Conservation (phyloP, 441 rosid species). For the Cnidoscolus chayamansa region DNA sequence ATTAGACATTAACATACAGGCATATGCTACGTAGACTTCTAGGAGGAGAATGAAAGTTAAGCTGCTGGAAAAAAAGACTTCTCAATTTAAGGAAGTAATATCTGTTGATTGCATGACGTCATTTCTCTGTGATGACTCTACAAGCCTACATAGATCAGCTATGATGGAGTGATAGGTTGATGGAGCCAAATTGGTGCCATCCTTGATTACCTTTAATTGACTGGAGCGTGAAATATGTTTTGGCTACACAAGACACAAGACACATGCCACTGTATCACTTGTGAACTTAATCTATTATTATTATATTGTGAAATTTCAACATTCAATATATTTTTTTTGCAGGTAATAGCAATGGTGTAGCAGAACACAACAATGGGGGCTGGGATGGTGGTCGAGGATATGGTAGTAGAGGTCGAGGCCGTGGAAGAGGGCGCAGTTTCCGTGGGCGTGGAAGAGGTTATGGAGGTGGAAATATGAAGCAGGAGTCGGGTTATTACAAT, state of each 20-base stretch:
- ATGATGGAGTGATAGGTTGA: too few species aligned
- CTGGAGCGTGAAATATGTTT: not conserved
- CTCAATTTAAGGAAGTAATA: too few species aligned
- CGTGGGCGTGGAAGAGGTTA: slow-evolving; percentile 33
- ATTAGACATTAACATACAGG: too few species aligned
- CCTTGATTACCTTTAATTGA: too few species aligned
- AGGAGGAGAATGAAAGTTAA: too few species aligned
- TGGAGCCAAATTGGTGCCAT: too few species aligned
- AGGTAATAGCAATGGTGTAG: slow-evolving; percentile 33
- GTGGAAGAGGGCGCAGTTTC: slow-evolving; percentile 25
- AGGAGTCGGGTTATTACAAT: slow-evolving; percentile 33
- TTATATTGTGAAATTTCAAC: not conserved
- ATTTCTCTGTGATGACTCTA: too few species aligned
- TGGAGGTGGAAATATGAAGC: slow-evolving; percentile 32
- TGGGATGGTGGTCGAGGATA: slow-evolving; percentile 24
- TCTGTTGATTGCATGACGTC: too few species aligned
- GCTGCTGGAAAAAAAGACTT: too few species aligned
- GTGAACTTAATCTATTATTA: not conserved
- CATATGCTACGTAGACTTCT: too few species aligned
- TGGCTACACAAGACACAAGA: too few species aligned
- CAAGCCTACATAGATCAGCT: too few species aligned
- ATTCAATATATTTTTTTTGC: not conserved
- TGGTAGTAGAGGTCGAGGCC: slow-evolving; percentile 42
- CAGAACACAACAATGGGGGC: slow-evolving; percentile 28
- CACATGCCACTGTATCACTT: not conserved